Evolutionary conservation across 1,139 yeast species (phyloP).

Genomic region (Pichia terricola): DNA sequence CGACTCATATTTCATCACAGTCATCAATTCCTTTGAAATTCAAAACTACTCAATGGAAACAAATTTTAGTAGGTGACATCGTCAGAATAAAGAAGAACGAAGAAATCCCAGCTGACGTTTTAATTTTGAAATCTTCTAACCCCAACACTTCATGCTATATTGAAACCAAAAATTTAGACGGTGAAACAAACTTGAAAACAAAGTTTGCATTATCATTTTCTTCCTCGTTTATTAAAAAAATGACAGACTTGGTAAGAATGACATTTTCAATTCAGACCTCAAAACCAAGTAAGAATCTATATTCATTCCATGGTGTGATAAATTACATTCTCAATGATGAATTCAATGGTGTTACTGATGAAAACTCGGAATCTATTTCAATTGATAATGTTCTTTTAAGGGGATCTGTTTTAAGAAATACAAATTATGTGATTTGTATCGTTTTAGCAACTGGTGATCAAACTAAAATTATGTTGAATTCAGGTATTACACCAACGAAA

Average conservation of each 20-base stretch:
- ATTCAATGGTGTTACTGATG: conserved; percentile 11
- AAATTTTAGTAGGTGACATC: conserved; percentile 46
- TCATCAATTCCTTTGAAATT: conserved; percentile 16
- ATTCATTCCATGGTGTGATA: conserved; percentile 41
- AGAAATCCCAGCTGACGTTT: conserved; percentile 49
- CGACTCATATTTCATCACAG: not conserved
- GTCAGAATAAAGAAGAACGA: conserved; percentile 44
- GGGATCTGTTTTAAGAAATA: conserved; percentile 45
- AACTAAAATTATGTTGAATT: conserved; percentile 48
- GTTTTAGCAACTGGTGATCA: conserved; percentile 47
- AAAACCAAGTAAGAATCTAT: conserved; percentile 47
- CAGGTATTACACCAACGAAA: conserved; percentile 50
- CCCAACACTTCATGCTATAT: conserved; percentile 46
- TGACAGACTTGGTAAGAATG: conserved; percentile 35
- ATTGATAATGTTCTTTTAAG: conserved; percentile 41
- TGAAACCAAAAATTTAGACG: conserved; percentile 52
- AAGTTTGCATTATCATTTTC: conserved; percentile 38
- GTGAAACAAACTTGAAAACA: conserved; percentile 52
- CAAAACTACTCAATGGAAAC: conserved; percentile 38
- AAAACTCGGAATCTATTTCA: conserved; percentile 33
- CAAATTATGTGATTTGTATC: conserved; percentile 45
- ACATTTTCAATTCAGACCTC: conserved; percentile 41
- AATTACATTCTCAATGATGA: conserved; percentile 14
- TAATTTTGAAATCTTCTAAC: conserved; percentile 43
- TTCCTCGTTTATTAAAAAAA: conserved; percentile 30